These are phyloP conservation scores for Leccinellum rugosiceps DNA, from an alignment of 768 basidiomycete species.

Conservation along the genomic window DNA sequence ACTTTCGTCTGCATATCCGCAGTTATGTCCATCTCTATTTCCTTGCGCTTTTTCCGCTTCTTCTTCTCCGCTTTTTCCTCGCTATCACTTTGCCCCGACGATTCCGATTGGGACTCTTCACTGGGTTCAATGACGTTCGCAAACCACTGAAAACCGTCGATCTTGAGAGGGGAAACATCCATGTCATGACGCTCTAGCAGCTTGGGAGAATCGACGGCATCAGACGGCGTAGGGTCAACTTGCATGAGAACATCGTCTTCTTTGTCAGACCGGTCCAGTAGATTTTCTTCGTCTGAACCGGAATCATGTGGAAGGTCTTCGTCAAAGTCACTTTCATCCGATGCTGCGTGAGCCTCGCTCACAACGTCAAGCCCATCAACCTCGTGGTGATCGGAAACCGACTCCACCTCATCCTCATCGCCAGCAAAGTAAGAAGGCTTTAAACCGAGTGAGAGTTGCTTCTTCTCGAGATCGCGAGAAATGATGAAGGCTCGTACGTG, in stretches of 20 bases:
- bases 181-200: not conserved
- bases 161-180: conserved; percentile 40
- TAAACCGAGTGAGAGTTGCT: conserved; percentile 76
- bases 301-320: conserved; percentile 6
- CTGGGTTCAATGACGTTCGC: conserved; percentile 34
- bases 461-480: conserved; percentile 70
- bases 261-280: conserved; percentile 9
- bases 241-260: conserved; percentile 22
- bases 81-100: conserved; percentile 42
- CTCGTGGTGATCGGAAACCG: conserved; percentile 25
- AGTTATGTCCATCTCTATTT: conserved; percentile 77
- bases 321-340: conserved; percentile 18
- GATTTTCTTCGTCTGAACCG: conserved; percentile 20
- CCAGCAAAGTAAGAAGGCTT: conserved; percentile 85
- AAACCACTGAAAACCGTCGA: conserved; percentile 76
- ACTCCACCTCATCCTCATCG: conserved; percentile 46
- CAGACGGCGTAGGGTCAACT: not conserved
- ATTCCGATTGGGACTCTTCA: conserved; percentile 40
- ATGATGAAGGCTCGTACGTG: conserved; percentile 76
- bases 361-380: conserved; percentile 32
- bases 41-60: conserved; percentile 65
- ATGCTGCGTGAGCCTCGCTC: conserved; percentile 22
- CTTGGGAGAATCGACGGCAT: not conserved
- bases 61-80: conserved; percentile 42
- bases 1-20: conserved; percentile 81